phyloP scores from a whole-genome alignment of 371 early-diverging fungal species.

The Mucor plumbeus region DNA sequence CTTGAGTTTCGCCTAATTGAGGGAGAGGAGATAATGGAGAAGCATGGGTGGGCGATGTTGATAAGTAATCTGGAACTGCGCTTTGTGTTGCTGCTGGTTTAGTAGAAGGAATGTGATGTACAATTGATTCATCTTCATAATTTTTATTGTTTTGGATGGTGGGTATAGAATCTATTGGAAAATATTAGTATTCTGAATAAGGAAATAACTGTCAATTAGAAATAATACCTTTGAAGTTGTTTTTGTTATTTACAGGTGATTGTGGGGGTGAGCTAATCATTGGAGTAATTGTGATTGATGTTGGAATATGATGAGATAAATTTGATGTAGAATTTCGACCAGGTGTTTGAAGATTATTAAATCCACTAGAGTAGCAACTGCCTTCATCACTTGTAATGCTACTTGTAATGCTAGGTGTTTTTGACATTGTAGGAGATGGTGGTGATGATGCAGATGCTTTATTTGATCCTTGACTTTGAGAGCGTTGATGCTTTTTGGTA shows the following conservation, averaged over 20 bases:
- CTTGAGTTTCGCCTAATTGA: neutral
- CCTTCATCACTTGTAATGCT: slow-evolving; percentile 36
- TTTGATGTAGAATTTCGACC: slow-evolving; percentile 21
- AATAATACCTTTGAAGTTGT: neutral
- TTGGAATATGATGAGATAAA: slow-evolving; percentile 15
- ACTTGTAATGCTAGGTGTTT: slow-evolving; percentile 36
- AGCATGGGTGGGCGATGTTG: slow-evolving; percentile 30
- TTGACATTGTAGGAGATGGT: slow-evolving; percentile 20
- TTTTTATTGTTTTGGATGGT: slow-evolving; percentile 7
- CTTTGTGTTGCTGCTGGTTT: neutral
- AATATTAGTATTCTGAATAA: slow-evolving; percentile 5
- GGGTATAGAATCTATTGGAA: slow-evolving; percentile 22
- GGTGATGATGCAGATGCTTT: slow-evolving; percentile 10
- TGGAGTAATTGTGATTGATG: slow-evolving; percentile 26
- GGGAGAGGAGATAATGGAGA: slow-evolving; percentile 39
- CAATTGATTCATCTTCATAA: neutral
- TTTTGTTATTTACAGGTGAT: slow-evolving; percentile 20
- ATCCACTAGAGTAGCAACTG: slow-evolving; percentile 27
- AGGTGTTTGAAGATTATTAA: slow-evolving; percentile 16
- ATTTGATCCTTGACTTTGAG: slow-evolving; percentile 20
- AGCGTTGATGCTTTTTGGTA: slow-evolving; percentile 17
- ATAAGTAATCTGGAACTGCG: slow-evolving; percentile 27
- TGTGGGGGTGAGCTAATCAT: slow-evolving; percentile 16
- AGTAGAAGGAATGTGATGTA: neutral
- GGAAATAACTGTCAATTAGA: slow-evolving; percentile 23